These are phyloP conservation scores for Fraxinus cuspidata DNA, from an alignment of 257 asterid genomes.

Conservation along the genomic window DNA sequence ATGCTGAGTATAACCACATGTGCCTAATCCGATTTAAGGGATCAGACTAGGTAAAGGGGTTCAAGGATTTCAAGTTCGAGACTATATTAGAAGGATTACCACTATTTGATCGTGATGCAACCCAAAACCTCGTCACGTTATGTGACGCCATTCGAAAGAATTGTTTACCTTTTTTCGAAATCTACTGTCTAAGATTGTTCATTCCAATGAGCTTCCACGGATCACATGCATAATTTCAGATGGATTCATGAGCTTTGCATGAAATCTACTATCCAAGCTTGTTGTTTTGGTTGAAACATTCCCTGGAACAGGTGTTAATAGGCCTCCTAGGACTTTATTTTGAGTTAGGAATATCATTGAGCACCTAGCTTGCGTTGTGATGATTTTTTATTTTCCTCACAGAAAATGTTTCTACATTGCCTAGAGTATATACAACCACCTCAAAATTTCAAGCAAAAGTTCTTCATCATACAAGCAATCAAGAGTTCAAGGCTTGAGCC, in stretches of 20 bases:
- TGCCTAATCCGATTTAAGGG: conserved; percentile 35
- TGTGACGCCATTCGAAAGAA: conserved; percentile 18
- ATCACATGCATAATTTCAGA: conserved; percentile 30
- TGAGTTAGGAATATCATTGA: no score
- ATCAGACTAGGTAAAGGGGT: conserved; percentile 24
- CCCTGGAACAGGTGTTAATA: no score
- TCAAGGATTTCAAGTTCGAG: conserved; percentile 30
- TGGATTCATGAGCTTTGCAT: conserved; percentile 34
- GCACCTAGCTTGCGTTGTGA: no score
- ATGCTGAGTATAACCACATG: conserved; percentile 38
- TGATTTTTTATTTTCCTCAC: no score
- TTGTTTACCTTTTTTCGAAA: conserved; percentile 22
- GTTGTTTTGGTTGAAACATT: no score
- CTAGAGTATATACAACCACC: no score
- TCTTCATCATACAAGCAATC: no score
- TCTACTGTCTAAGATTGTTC: conserved; percentile 18
- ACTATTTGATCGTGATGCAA: conserved; percentile 24
- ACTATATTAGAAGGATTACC: conserved; percentile 35
- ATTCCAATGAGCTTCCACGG: conserved; percentile 15
- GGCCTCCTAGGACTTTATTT: no score
- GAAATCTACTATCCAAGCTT: no score
- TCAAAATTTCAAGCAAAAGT: no score
- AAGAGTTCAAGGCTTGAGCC: no score
- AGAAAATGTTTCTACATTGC: no score
- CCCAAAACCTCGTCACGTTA: conserved; percentile 19